phyloP scores from a whole-genome alignment of 352 stramenopile genomes.

The Pilasporangium apinafurcum region DNA sequence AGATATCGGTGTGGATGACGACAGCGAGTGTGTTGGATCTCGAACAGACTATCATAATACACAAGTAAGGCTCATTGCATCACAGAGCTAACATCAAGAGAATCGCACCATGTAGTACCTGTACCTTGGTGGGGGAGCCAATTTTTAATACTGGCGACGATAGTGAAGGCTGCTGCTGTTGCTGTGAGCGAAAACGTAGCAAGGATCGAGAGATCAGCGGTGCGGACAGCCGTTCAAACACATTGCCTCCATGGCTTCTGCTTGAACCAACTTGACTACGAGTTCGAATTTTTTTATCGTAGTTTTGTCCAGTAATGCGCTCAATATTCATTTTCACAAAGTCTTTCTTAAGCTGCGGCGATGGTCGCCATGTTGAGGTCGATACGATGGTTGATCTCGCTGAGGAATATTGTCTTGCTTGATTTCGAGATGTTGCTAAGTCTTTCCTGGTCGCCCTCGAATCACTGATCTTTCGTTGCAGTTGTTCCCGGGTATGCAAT shows the following conservation, averaged over 20 bases:
- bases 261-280: background rate
- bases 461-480: background rate
- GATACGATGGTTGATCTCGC: constrained; percentile 1
- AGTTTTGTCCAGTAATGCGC: constrained; percentile 25
- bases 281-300: constrained; percentile 4
- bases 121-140: no score
- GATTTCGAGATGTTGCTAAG: constrained; percentile 10
- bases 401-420: constrained; percentile 2
- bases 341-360: constrained; percentile 25
- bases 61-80: no score
- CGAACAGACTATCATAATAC: no score
- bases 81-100: no score
- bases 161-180: background rate
- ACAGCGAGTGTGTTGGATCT: no score
- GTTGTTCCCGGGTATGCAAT: constrained; percentile 2
- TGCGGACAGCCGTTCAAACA: no score
- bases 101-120: no score
- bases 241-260: no score
- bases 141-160: no score
- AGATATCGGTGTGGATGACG: no score
- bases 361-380: background rate
- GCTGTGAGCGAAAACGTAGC: no score
- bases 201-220: no score
- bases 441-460: background rate
- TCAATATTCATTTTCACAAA: constrained; percentile 60